Conservation (phyloP, 257 asterid genomes). For the Sherardia arvensis region DNA sequence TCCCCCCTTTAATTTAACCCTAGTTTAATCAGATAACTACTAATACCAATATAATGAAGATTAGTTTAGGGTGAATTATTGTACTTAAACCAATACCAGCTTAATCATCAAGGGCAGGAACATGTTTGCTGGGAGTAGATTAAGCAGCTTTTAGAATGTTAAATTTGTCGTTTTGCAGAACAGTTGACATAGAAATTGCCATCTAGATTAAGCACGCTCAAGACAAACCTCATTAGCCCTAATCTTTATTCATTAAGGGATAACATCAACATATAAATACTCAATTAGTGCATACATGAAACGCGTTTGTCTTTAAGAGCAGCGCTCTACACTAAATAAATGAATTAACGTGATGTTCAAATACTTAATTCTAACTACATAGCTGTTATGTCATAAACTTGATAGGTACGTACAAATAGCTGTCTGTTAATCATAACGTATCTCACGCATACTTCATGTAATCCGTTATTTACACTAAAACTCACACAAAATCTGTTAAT, state of each 20-base stretch:
- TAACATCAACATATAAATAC: conserved; percentile 4
- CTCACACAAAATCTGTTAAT: too few species aligned
- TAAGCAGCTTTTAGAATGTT: conserved; percentile 15
- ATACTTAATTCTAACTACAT: neutral
- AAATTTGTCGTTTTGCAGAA: conserved; percentile 24
- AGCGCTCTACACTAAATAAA: neutral
- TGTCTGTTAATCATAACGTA: too few species aligned
- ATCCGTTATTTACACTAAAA: too few species aligned
- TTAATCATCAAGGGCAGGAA: conserved; percentile 7
- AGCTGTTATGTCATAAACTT: neutral
- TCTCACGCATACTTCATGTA: too few species aligned
- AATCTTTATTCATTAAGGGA: neutral
- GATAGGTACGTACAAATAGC: neutral
- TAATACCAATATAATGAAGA: neutral
- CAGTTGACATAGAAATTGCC: conserved; percentile 6
- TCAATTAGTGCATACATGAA: conserved; percentile 1
- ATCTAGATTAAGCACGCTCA: conserved; percentile 12
- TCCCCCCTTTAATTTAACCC: neutral
- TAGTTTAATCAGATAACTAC: neutral
- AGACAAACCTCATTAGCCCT: conserved; percentile 13
- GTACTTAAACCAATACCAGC: conserved; percentile 8
- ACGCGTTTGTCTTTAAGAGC: conserved; percentile 7
- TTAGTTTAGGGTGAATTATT: conserved; percentile 7
- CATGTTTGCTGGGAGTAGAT: neutral
- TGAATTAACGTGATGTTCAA: neutral